phyloP scores from a whole-genome alignment of 2,329 filamentous ascomycete genomes.

The Thielaviopsis populi region DNA sequence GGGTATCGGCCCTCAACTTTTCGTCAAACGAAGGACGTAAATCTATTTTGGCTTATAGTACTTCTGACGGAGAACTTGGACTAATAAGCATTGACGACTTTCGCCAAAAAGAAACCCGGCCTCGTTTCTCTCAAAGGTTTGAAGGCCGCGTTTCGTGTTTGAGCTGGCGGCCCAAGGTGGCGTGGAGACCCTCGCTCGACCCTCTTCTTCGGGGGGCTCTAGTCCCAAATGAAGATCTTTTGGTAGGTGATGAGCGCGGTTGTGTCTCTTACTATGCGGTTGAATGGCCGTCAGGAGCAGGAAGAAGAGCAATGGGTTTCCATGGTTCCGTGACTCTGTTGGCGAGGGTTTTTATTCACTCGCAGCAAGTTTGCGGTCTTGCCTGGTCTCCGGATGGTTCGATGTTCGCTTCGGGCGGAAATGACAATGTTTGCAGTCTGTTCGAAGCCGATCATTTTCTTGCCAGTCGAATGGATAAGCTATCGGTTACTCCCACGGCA shows the following conservation, averaged over 20 bases:
- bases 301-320: slow-evolving; percentile 53
- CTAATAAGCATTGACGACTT: slow-evolving; percentile 46
- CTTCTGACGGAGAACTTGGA: slow-evolving; percentile 59
- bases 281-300: slow-evolving; percentile 60
- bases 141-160: slow-evolving; percentile 64
- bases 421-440: slow-evolving; percentile 78
- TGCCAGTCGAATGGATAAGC: slow-evolving; percentile 9
- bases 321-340: slow-evolving; percentile 63
- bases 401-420: slow-evolving; percentile 74
- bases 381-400: slow-evolving; percentile 66
- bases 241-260: slow-evolving; percentile 73
- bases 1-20: slow-evolving; percentile 78
- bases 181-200: slow-evolving; percentile 37
- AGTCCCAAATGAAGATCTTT: slow-evolving; percentile 63
- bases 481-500: slow-evolving; percentile 2
- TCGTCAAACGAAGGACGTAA: slow-evolving; percentile 63
- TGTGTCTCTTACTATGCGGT: slow-evolving; percentile 77
- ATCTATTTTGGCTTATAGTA: slow-evolving; percentile 71
- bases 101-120: slow-evolving; percentile 42
- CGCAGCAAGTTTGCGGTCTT: slow-evolving; percentile 86
- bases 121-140: slow-evolving; percentile 45
- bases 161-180: slow-evolving; percentile 57
- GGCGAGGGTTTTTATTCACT: slow-evolving; percentile 62
- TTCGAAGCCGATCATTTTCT: slow-evolving; percentile 55
- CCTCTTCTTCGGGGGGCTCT: slow-evolving; percentile 31